Evolutionary conservation across 768 basidiomycete genomes (phyloP).

Genomic region (Xerocomus potaroensis): DNA sequence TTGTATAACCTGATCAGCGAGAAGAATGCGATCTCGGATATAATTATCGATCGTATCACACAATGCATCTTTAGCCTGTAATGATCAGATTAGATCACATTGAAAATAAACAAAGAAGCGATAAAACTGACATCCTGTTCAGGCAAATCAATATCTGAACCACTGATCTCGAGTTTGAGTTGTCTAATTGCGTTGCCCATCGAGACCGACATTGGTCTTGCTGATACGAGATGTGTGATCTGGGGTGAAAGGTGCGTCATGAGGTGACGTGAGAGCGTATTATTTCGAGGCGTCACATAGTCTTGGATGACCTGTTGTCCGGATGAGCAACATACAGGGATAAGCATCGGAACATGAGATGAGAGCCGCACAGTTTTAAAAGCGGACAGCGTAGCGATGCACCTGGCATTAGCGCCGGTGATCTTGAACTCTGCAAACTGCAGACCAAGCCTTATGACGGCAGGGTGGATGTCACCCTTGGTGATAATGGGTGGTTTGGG

Average conservation of each 20-base stretch:
- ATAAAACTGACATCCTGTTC: constrained; percentile 77
- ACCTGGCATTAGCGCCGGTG: constrained; percentile 91
- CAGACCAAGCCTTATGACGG: constrained; percentile 78
- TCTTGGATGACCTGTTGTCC: constrained; percentile 76
- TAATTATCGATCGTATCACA: constrained; percentile 88
- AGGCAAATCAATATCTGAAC: constrained; percentile 86
- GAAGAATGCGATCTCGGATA: constrained; percentile 88
- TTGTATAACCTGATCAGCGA: constrained; percentile 92
- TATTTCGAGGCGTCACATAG: constrained; percentile 82
- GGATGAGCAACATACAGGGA: constrained; percentile 3
- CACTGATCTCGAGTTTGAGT: constrained; percentile 92
- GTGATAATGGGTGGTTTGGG: constrained; percentile 51
- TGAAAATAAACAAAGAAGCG: not conserved
- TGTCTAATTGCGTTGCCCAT: constrained; percentile 95
- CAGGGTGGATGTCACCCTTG: constrained; percentile 90
- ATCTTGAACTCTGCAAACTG: constrained; percentile 92
- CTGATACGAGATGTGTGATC: constrained; percentile 84
- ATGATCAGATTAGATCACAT: constrained; percentile 1
- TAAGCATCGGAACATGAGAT: no score
- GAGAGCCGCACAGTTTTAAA: constrained; percentile 77
- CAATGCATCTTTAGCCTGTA: constrained; percentile 81
- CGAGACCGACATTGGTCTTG: constrained; percentile 86
- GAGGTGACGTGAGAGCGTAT: constrained; percentile 84
- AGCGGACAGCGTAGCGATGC: constrained; percentile 85
- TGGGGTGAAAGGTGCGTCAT: constrained; percentile 91